phyloP scores from a whole-genome alignment of 1,139 yeast species.

The Taphrina pruni region DNA sequence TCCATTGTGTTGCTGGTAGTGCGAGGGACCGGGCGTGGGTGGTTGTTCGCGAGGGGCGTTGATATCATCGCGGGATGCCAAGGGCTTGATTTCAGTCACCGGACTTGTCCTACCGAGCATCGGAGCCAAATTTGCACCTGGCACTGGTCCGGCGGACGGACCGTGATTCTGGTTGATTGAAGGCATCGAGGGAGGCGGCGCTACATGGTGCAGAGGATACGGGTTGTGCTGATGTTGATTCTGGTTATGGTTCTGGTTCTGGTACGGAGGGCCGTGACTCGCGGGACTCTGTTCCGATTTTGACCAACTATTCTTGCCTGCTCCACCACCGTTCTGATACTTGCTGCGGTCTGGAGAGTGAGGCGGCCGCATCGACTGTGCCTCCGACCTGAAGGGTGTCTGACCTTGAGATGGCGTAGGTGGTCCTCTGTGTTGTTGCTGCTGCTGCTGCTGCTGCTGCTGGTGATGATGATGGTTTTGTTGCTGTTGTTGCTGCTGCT shows the following conservation, averaged over 20 bases:
- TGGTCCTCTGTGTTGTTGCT: constrained; percentile 30
- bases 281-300: background rate
- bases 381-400: constrained; percentile 20
- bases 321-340: constrained; percentile 10
- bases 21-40: constrained; percentile 13
- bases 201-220: constrained; percentile 7
- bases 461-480: constrained; percentile 43
- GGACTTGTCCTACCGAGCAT: constrained; percentile 42
- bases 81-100: constrained; percentile 36
- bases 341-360: constrained; percentile 32
- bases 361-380: constrained; percentile 29
- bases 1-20: constrained; percentile 15
- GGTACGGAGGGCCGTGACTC: constrained; percentile 4
- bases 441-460: constrained; percentile 35
- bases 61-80: constrained; percentile 35
- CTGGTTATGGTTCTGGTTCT: constrained; percentile 1
- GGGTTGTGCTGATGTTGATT: constrained; percentile 3
- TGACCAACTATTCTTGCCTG: background rate
- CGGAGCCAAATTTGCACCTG: constrained; percentile 36
- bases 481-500: constrained; percentile 31
- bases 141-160: background rate
- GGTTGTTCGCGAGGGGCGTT: constrained; percentile 34
- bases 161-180: constrained; percentile 11
- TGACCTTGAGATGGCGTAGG: constrained; percentile 16
- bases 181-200: constrained; percentile 10